Percentiles rank a stretch among this genome's conserved stretches.
Evolutionary conservation across 257 asterid genomes (phyloP).

Genomic region (Oldenlandia corymbosa): DNA sequence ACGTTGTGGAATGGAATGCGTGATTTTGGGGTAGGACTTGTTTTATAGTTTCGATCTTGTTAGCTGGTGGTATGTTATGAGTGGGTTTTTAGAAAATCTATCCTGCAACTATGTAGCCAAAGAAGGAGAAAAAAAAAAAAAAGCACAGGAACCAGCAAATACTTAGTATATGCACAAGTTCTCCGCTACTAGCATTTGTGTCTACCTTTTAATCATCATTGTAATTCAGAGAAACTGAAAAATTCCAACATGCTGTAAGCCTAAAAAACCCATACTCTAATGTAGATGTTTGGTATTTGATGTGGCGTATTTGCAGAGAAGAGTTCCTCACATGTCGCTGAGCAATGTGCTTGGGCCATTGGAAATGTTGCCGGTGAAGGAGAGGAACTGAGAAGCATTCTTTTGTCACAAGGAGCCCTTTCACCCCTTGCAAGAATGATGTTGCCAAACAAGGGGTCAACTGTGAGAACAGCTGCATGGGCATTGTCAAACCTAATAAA

Average conservation of each 20-base stretch:
- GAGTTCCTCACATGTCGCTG: slow-evolving; percentile 81
- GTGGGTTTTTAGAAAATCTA: not conserved
- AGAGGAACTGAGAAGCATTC: slow-evolving; percentile 68
- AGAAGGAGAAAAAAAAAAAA: no score
- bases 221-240: not conserved
- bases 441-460: slow-evolving; percentile 85
- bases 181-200: not conserved
- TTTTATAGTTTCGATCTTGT: not conserved
- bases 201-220: not conserved
- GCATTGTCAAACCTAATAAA: slow-evolving; percentile 91
- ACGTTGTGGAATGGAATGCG: not conserved
- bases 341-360: slow-evolving; percentile 99
- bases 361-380: slow-evolving; percentile 99
- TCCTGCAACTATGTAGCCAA: not conserved
- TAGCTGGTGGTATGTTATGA: not conserved
- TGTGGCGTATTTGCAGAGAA: slow-evolving; percentile 44
- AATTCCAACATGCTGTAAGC: slow-evolving; percentile 7
- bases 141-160: no score
- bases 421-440: slow-evolving; percentile 87
- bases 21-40: not conserved
- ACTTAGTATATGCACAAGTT: not conserved
- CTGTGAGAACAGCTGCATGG: slow-evolving; percentile 99
- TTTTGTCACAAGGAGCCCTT: slow-evolving; percentile 89
- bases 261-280: slow-evolving; percentile 6
- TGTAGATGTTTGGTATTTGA: slow-evolving; percentile 16